These are phyloP conservation scores for Leccinum olivaceopallidum DNA, from an alignment of 768 basidiomycete species.

Conservation along the genomic window DNA sequence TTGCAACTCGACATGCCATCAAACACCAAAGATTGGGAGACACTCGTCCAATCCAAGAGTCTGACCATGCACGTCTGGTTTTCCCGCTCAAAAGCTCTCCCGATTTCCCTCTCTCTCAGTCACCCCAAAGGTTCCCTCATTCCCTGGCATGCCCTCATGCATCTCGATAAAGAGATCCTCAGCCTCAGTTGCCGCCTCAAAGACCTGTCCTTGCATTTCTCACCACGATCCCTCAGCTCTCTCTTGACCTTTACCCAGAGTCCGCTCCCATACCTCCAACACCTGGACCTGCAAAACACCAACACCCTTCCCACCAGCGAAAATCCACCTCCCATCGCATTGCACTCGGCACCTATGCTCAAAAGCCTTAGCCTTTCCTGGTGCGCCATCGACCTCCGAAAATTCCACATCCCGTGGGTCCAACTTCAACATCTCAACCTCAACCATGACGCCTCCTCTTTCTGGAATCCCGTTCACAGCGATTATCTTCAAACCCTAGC, in stretches of 20 bases:
- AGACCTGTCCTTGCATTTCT: slow-evolving; percentile 22
- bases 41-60: slow-evolving; percentile 26
- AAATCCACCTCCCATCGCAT: slow-evolving; percentile 23
- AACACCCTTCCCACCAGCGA: slow-evolving; percentile 27
- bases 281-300: slow-evolving; percentile 28
- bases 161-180: slow-evolving; percentile 32
- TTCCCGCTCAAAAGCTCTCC: slow-evolving; percentile 32
- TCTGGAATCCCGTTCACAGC: slow-evolving; percentile 31
- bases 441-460: slow-evolving; percentile 29
- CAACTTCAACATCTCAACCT: slow-evolving; percentile 31
- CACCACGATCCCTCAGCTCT: slow-evolving; percentile 25
- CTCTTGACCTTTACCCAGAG: slow-evolving; percentile 31
- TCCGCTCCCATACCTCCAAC: slow-evolving; percentile 24
- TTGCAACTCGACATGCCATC: slow-evolving; percentile 28
- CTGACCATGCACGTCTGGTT: slow-evolving; percentile 32
- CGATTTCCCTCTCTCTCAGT: slow-evolving; percentile 25
- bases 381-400: slow-evolving; percentile 28
- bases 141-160: slow-evolving; percentile 29
- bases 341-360: slow-evolving; percentile 30
- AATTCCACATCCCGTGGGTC: slow-evolving; percentile 30
- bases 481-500: slow-evolving; percentile 29
- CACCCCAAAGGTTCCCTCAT: slow-evolving; percentile 25
- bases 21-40: slow-evolving; percentile 23
- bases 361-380: slow-evolving; percentile 30
- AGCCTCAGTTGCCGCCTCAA: slow-evolving; percentile 24